Percentiles rank a stretch among this genome's conserved stretches.
phyloP scores from a whole-genome alignment of 106 monocot species.

The Triglochin maritima region DNA sequence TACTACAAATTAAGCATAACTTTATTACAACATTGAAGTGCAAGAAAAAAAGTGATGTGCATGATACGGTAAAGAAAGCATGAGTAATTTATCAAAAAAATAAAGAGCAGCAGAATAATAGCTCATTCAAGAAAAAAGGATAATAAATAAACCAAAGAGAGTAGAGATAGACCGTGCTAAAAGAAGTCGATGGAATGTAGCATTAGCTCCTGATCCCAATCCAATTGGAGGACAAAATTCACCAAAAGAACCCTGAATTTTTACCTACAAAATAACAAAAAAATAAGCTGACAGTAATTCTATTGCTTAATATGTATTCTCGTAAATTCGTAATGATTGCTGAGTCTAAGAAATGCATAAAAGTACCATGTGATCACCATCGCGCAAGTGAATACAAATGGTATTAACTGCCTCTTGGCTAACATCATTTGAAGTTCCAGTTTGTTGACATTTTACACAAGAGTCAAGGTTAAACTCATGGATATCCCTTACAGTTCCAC shows the following conservation, averaged over 20 bases:
- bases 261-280: conserved; percentile 28
- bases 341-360: background rate
- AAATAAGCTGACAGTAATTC: background rate
- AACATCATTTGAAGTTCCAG: background rate
- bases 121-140: background rate
- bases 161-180: background rate
- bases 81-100: too few species aligned
- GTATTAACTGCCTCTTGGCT: background rate
- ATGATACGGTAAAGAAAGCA: too few species aligned
- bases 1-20: too few species aligned
- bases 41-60: too few species aligned
- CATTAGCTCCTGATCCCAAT: conserved; percentile 66
- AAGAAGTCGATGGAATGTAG: conserved; percentile 72
- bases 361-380: conserved; percentile 57
- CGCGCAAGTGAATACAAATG: conserved; percentile 65
- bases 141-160: background rate
- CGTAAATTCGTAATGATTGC: too few species aligned
- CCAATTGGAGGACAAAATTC: conserved; percentile 47
- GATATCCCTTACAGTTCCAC: conserved; percentile 43
- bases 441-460: background rate
- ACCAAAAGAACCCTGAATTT: conserved; percentile 35
- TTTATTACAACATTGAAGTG: too few species aligned
- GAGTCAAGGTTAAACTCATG: conserved; percentile 28
- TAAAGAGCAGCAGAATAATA: background rate
- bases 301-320: conserved; percentile 4